Conservation (phyloP, 73 alveolate species). For the Paramecium caudatum region DNA sequence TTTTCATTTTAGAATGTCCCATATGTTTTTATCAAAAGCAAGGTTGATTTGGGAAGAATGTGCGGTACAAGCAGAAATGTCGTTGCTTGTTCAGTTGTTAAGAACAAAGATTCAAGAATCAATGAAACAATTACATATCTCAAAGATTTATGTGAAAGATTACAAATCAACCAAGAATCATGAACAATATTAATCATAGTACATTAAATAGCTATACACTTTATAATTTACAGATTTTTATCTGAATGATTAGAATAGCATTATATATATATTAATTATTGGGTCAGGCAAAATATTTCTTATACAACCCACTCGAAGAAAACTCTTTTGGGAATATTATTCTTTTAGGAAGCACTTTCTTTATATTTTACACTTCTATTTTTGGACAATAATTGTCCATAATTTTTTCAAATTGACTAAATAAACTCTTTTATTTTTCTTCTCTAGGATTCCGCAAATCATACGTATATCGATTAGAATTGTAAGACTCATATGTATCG, state of each 20-base stretch:
- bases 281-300: constrained; percentile 55
- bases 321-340: constrained; percentile 43
- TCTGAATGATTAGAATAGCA: no score
- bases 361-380: no score
- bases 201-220: background rate
- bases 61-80: constrained; percentile 99
- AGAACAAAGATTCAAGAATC: constrained; percentile 62
- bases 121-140: constrained; percentile 50
- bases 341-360: background rate
- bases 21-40: constrained; percentile 97
- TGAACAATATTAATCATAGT: background rate
- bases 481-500: no score
- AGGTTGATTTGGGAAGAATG: constrained; percentile 99
- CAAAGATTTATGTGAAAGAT: constrained; percentile 75
- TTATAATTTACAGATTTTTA: no score
- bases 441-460: no score
- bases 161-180: constrained; percentile 60
- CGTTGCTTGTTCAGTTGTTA: constrained; percentile 80
- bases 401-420: background rate
- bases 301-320: constrained; percentile 8
- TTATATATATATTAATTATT: no score
- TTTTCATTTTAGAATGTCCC: constrained; percentile 95
- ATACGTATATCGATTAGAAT: no score
- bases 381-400: no score
- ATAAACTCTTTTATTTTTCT: constrained; percentile 3